Evolutionary conservation across 2,329 filamentous ascomycete genomes (phyloP).

Genomic region (Exophiala oligosperma): DNA sequence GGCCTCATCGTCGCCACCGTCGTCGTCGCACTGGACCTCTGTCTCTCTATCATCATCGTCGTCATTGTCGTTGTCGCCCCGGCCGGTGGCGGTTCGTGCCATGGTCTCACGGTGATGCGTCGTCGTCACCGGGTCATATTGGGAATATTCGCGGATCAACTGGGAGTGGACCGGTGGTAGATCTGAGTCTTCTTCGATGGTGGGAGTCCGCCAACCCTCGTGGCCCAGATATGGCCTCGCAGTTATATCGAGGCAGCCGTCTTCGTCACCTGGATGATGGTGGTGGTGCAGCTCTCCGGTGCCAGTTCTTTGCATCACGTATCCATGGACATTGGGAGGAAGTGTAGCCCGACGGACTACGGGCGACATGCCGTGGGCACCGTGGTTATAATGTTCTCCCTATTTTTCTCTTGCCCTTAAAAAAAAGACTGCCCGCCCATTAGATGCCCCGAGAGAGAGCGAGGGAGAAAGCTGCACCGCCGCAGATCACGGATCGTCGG

Average conservation of each 20-base stretch:
- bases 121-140: neutral
- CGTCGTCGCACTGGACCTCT: neutral
- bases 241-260: neutral
- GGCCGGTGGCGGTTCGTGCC: neutral
- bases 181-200: conserved; percentile 47
- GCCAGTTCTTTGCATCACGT: conserved; percentile 5
- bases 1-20: conserved; percentile 8
- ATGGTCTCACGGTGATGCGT: neutral
- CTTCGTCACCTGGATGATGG: conserved; percentile 1
- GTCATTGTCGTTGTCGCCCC: neutral
- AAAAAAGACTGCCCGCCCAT: too few relatives aligned
- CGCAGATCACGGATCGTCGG: neutral
- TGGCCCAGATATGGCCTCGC: neutral
- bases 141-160: neutral
- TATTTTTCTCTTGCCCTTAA: neutral
- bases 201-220: conserved; percentile 47
- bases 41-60: conserved; percentile 27
- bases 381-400: too few relatives aligned
- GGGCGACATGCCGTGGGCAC: neutral
- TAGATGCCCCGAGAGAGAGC: neutral
- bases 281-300: neutral
- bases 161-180: conserved; percentile 16
- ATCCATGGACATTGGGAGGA: conserved; percentile 3
- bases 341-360: neutral
- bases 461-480: neutral